Conservation (phyloP, 768 basidiomycete genomes). For the Serendipita sp. region DNA sequence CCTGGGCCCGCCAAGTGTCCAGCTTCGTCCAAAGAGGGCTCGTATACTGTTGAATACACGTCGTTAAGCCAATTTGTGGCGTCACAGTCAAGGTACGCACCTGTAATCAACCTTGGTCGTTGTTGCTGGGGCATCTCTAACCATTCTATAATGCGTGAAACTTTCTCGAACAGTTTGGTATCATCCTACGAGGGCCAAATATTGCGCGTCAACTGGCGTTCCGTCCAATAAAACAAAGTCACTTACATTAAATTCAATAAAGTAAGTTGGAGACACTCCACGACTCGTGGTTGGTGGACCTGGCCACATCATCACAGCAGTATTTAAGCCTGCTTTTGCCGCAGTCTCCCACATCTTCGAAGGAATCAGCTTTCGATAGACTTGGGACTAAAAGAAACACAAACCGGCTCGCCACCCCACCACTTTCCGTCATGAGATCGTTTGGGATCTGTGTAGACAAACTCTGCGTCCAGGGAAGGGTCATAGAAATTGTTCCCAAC, state of each 20-base stretch:
- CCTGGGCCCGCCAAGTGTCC: conserved; percentile 58
- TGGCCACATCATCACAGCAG: conserved; percentile 90
- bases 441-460: conserved; percentile 50
- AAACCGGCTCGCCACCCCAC: conserved; percentile 84
- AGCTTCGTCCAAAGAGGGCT: conserved; percentile 74
- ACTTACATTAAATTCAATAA: conserved; percentile 58
- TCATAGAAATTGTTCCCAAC: conserved; percentile 92
- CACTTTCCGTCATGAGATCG: conserved; percentile 52
- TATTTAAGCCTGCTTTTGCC: conserved; percentile 47
- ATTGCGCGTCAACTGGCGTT: not conserved
- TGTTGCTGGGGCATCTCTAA: conserved; percentile 55
- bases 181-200: conserved; percentile 25
- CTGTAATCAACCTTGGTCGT: conserved; percentile 64
- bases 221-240: not conserved
- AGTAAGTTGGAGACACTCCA: conserved; percentile 55
- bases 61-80: not conserved
- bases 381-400: conserved; percentile 13
- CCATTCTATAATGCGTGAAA: conserved; percentile 65
- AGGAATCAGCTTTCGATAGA: not conserved
- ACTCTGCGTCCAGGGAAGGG: conserved; percentile 40
- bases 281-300: conserved; percentile 58
- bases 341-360: conserved; percentile 83
- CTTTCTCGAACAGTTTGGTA: conserved; percentile 49
- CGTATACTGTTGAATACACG: conserved; percentile 36
- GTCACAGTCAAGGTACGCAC: conserved; percentile 21